Conservation (phyloP, 2,329 filamentous ascomycete species). For the Scedosporium boydii region DNA sequence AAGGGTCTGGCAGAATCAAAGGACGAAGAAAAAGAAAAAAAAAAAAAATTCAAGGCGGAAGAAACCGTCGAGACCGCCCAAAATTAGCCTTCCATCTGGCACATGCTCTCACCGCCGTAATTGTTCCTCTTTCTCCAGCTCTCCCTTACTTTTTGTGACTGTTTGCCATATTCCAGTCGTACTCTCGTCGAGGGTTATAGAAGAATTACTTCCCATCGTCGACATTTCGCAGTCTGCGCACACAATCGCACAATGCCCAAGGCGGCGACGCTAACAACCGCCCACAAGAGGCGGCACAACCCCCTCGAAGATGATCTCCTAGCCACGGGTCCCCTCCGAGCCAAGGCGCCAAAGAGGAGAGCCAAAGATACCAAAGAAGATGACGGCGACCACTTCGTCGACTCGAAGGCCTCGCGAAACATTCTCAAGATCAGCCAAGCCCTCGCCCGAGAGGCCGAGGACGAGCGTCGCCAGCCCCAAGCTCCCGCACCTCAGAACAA, state of each 20-base stretch:
- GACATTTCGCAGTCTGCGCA: background rate
- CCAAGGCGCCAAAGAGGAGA: constrained; percentile 64
- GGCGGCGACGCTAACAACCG: constrained; percentile 48
- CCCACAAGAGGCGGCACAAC: constrained; percentile 65
- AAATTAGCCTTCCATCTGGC: background rate
- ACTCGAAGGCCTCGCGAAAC: constrained; percentile 77
- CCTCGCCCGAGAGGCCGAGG: constrained; percentile 68
- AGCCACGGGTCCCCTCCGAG: constrained; percentile 60
- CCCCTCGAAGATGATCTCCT: constrained; percentile 83
- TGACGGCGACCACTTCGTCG: constrained; percentile 64
- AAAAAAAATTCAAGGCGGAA: background rate
- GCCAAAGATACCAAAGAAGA: constrained; percentile 52
- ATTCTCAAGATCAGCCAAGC: constrained; percentile 88
- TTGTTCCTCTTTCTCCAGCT: background rate
- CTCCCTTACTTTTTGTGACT: background rate
- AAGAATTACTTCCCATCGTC: background rate
- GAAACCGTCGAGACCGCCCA: background rate
- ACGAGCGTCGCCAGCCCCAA: constrained; percentile 25
- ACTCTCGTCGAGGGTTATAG: background rate
- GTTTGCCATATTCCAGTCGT: background rate
- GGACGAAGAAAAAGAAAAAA: background rate
- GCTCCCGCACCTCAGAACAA: constrained; percentile 29
- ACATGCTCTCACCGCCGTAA: background rate
- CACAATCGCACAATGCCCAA: constrained; percentile 60
- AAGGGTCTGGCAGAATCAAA: background rate